These are phyloP conservation scores for Blumeria graminis DNA, from an alignment of 2,329 filamentous ascomycete species.

Conservation along the genomic window DNA sequence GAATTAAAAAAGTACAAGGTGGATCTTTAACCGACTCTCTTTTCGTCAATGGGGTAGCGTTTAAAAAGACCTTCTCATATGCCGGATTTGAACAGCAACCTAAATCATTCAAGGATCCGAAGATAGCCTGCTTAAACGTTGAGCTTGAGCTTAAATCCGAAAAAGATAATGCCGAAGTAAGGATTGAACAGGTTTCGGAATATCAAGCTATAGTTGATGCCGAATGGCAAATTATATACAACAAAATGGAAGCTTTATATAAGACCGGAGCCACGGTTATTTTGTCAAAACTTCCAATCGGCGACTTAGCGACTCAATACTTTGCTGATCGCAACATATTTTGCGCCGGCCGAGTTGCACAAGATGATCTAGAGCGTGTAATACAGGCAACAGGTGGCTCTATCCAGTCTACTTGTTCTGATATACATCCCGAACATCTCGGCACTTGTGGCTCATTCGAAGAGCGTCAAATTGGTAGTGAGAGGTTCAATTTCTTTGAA, in stretches of 20 bases:
- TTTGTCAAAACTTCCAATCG: constrained; percentile 88
- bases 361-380: constrained; percentile 87
- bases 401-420: constrained; percentile 85
- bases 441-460: constrained; percentile 81
- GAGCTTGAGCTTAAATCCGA: constrained; percentile 96
- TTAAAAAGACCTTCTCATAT: constrained; percentile 99
- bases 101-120: constrained; percentile 80
- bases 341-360: constrained; percentile 79
- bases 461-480: constrained; percentile 88
- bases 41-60: constrained; percentile 93
- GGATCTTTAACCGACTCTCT: constrained; percentile 88
- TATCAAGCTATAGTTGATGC: constrained; percentile 98
- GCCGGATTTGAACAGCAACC: constrained; percentile 98
- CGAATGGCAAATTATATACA: constrained; percentile 99
- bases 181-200: constrained; percentile 93
- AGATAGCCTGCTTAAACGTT: constrained; percentile 93
- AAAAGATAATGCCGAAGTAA: constrained; percentile 96
- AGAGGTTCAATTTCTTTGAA: constrained; percentile 97
- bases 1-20: constrained; percentile 93
- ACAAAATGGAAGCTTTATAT: constrained; percentile 90
- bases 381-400: constrained; percentile 84
- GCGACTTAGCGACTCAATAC: constrained; percentile 90
- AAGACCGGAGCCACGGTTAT: constrained; percentile 94
- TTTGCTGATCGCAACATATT: constrained; percentile 97
- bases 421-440: constrained; percentile 72